phyloP scores from a whole-genome alignment of 441 rosid species.

The Eruca vesicaria region DNA sequence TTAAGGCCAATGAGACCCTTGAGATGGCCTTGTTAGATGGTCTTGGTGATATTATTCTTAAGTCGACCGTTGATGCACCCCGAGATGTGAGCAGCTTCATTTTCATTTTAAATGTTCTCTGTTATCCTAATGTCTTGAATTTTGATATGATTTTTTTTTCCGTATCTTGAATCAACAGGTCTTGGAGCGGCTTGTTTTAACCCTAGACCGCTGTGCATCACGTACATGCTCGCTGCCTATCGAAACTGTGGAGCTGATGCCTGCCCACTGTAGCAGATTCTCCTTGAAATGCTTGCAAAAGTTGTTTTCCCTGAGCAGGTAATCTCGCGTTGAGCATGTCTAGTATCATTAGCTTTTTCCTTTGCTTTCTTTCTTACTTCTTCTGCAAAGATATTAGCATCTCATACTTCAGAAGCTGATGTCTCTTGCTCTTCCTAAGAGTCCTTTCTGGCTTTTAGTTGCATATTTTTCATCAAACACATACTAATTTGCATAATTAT shows the following conservation, averaged over 20 bases:
- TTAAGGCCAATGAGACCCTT: conserved; percentile 76
- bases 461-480: neutral
- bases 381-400: neutral
- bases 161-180: conserved; percentile 46
- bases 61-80: conserved; percentile 79
- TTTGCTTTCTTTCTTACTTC: conserved; percentile 5
- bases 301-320: conserved; percentile 91
- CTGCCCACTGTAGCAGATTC: conserved; percentile 88
- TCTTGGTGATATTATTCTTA: conserved; percentile 82
- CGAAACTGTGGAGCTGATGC: conserved; percentile 97
- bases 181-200: conserved; percentile 77
- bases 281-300: conserved; percentile 87
- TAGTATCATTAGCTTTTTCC: conserved; percentile 10
- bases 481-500: neutral
- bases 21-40: conserved; percentile 78
- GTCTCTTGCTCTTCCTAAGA: neutral
- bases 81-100: conserved; percentile 58
- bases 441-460: neutral
- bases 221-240: conserved; percentile 95
- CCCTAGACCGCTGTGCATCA: conserved; percentile 97
- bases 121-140: neutral
- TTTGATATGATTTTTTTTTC: neutral
- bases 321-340: conserved; percentile 20
- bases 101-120: conserved; percentile 19
- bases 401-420: conserved; percentile 1